Evolutionary conservation across 768 basidiomycete genomes (phyloP).

Genomic region (Boletus fagicola): DNA sequence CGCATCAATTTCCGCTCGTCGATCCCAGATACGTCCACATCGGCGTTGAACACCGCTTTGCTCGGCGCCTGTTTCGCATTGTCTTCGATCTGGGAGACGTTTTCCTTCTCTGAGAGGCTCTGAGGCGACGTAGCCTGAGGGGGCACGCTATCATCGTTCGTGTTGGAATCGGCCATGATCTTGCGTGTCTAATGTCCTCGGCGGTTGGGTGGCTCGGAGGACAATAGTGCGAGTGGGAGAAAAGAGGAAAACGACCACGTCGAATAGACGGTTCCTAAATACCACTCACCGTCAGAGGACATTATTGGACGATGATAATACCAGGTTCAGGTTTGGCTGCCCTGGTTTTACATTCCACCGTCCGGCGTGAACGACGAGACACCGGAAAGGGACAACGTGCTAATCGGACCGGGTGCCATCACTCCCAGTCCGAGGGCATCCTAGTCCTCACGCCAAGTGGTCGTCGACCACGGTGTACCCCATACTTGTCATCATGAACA

Average conservation of each 20-base stretch:
- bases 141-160: background rate
- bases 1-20: conserved; percentile 69
- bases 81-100: background rate
- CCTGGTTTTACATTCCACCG: background rate
- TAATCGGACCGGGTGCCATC: background rate
- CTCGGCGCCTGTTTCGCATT: background rate
- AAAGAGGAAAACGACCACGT: no score
- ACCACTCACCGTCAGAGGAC: background rate
- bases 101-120: conserved; percentile 8
- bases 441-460: background rate
- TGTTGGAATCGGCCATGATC: background rate
- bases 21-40: conserved; percentile 56
- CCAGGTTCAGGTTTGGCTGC: background rate
- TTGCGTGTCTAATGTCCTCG: no score
- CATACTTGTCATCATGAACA: background rate
- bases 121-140: background rate
- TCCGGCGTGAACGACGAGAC: background rate
- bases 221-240: background rate
- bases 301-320: background rate
- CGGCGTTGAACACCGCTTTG: conserved; percentile 34
- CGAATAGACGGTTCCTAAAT: background rate
- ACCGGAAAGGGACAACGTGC: background rate
- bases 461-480: background rate
- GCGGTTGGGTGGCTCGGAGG: background rate
- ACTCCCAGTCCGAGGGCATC: background rate